These are phyloP conservation scores for Friedmanniomyces endolithicus DNA, from an alignment of 495 filamentous ascomycete species.

Conservation along the genomic window DNA sequence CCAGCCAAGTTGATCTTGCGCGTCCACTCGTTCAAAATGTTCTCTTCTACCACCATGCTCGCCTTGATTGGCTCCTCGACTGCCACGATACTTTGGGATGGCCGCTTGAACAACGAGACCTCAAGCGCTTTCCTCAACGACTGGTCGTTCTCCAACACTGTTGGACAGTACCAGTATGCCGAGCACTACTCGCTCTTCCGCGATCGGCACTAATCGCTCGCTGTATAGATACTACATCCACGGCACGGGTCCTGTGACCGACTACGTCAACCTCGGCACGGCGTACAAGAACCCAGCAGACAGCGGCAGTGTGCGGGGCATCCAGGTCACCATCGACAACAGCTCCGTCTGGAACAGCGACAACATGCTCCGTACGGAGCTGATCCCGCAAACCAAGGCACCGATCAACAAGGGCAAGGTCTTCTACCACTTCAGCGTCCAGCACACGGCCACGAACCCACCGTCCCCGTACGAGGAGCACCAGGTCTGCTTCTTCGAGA, in stretches of 20 bases:
- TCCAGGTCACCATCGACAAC: conserved; percentile 55
- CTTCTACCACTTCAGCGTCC: conserved; percentile 61
- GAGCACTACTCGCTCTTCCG: background rate
- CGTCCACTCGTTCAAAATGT: conserved; percentile 14
- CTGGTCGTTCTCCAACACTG: conserved; percentile 53
- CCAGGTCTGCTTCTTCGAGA: conserved; percentile 66
- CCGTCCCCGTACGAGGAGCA: conserved; percentile 53
- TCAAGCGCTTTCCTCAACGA: conserved; percentile 39
- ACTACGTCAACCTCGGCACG: conserved; percentile 45
- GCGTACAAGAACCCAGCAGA: conserved; percentile 58
- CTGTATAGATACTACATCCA: conserved; percentile 63
- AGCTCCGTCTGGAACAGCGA: conserved; percentile 30
- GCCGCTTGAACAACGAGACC: conserved; percentile 46
- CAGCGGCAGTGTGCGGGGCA: conserved; percentile 46
- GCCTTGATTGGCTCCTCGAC: conserved; percentile 8
- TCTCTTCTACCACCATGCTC: conserved; percentile 2
- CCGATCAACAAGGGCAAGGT: conserved; percentile 50
- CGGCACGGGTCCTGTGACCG: conserved; percentile 39
- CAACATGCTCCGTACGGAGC: conserved; percentile 39
- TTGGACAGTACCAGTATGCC: conserved; percentile 34
- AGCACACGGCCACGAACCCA: conserved; percentile 44
- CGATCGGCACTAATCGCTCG: background rate
- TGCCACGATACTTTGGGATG: conserved; percentile 45
- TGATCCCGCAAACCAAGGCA: conserved; percentile 57
- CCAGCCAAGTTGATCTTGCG: conserved; percentile 4